Evolutionary conservation across 2,329 filamentous ascomycete genomes (phyloP), one percentile per base, ranked within the genome.

Genomic region (Microcera coccophila): DNA sequence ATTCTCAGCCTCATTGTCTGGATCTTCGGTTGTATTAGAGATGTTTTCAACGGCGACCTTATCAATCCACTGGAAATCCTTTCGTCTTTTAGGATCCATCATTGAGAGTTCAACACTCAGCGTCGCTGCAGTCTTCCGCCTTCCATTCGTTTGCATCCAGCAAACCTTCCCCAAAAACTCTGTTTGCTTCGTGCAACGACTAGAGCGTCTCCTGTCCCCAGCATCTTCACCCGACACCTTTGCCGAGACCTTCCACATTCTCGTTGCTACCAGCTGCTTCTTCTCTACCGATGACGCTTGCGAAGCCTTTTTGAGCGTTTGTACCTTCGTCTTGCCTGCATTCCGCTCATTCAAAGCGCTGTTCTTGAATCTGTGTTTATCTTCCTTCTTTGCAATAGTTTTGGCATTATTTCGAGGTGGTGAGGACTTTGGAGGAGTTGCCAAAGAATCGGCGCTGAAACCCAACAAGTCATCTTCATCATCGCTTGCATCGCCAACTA

Each of bases 101-200:
- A 20, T 20, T 10, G 41, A 52, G 20, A 55, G 26, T 26, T 54
- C 46, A 16, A 55, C 43, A 10, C 38, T 46, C 20, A 52, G n/a
- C 5, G 18, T 44, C 18, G 45, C 42, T 7, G 39, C 36, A 2
- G 42, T 36, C 24, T 26, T 48, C n/a, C 14, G 40, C 19, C 47
- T 36, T 36, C 50, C 38, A 18, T 47, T 42, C 20, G 47, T 58
- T 11, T 62, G 50, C 3, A 45, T 32, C 62, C 62, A 62, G 5
- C 60, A 55, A 11, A 63, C 49, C 36, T 60, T 62, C 26, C 58
- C 59, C 43, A 58, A 47, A 28, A 61, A 62, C 28, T 61, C 57
- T 14, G 48, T 52, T 41, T 60, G 56, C 33, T 58, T 64, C 20
- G 58, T 55, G 12, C 47, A 52, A 24, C 62, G 55, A 5, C 56